These are phyloP conservation scores for Verbascum thapsus DNA, from an alignment of 257 asterid species.

Conservation along the genomic window DNA sequence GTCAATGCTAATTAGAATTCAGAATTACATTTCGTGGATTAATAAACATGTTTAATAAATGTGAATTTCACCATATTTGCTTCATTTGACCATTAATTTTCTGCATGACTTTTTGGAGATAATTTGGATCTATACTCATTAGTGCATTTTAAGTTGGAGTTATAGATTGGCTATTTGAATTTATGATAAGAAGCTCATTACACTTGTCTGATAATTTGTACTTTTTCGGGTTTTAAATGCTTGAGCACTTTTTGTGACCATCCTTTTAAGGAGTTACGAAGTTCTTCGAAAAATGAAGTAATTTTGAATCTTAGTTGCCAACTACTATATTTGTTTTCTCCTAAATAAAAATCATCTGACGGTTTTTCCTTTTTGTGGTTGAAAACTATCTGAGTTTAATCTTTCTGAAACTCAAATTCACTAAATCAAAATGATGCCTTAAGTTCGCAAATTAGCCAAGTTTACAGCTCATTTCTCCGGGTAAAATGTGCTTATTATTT, in stretches of 20 bases:
- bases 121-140: too few species aligned
- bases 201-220: background rate
- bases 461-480: too few species aligned
- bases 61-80: constrained; percentile 6
- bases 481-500: too few species aligned
- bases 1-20: constrained; percentile 2
- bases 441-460: too few species aligned
- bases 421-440: too few species aligned
- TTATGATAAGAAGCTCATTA: background rate
- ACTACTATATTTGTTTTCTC: background rate
- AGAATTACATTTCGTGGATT: background rate
- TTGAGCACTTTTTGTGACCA: background rate
- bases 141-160: too few species aligned
- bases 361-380: too few species aligned
- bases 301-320: background rate
- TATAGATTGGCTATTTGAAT: too few species aligned
- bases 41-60: constrained; percentile 9
- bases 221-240: constrained; percentile 2
- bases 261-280: background rate
- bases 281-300: background rate
- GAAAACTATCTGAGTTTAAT: too few species aligned
- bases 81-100: background rate
- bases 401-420: too few species aligned
- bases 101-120: constrained; percentile 7
- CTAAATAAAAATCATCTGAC: too few species aligned